Percentiles rank a stretch among this genome's conserved stretches.
phyloP scores from a whole-genome alignment of 2,329 filamentous ascomycete genomes.

The Colletotrichum spaethianum region DNA sequence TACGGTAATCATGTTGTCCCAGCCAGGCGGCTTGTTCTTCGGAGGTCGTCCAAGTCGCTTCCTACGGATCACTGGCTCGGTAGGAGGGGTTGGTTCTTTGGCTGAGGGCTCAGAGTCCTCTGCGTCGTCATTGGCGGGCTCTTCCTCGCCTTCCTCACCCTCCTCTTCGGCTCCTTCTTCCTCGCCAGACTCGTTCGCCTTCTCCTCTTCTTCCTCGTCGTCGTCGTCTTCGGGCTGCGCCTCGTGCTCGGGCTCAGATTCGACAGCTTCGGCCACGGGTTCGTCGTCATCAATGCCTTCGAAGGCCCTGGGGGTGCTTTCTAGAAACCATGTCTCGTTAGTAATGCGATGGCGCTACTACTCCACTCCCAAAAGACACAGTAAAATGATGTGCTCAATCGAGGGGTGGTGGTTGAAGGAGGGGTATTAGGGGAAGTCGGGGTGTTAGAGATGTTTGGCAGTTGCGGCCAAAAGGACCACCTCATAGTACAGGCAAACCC shows the following conservation, averaged over 20 bases:
- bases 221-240: slow-evolving; percentile 50
- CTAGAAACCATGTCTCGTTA: slow-evolving; percentile 46
- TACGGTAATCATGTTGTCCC: slow-evolving; percentile 74
- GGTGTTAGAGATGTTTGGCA: not conserved
- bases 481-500: slow-evolving; percentile 34
- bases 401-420: slow-evolving; percentile 3
- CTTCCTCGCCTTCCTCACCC: slow-evolving; percentile 65
- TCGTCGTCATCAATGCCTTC: slow-evolving; percentile 56
- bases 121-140: slow-evolving; percentile 61
- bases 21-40: slow-evolving; percentile 86
- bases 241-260: slow-evolving; percentile 45
- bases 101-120: slow-evolving; percentile 56
- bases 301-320: slow-evolving; percentile 59
- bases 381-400: not conserved
- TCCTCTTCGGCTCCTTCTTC: slow-evolving; percentile 67
- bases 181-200: slow-evolving; percentile 54
- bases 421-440: slow-evolving; percentile 3
- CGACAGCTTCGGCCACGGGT: slow-evolving; percentile 53
- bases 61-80: slow-evolving; percentile 75
- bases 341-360: not conserved
- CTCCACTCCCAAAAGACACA: too few relatives aligned
- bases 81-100: slow-evolving; percentile 69
- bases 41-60: slow-evolving; percentile 88
- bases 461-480: too few relatives aligned
- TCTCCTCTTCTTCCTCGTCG: slow-evolving; percentile 61